Percentiles rank a stretch among this genome's conserved stretches.
Evolutionary conservation across 2,329 filamentous ascomycete genomes (phyloP).

Genomic region (Fusarium lateritium): DNA sequence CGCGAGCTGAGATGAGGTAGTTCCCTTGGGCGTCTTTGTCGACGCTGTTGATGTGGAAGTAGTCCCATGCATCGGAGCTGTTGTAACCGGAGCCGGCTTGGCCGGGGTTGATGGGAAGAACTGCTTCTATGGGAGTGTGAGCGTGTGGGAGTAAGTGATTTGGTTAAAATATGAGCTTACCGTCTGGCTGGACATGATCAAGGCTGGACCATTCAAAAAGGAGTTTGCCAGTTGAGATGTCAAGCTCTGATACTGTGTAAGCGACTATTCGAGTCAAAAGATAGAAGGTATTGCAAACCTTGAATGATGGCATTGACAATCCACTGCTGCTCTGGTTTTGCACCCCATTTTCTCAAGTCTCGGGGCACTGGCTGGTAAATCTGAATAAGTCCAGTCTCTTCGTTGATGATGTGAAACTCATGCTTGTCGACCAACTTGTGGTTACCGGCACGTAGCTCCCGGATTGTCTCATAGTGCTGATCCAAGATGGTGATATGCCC

Average conservation of each 20-base stretch:
- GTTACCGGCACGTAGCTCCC: too few relatives aligned
- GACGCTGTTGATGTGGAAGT: slow-evolving; percentile 72
- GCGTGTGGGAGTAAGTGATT: neutral
- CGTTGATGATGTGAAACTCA: slow-evolving; percentile 68
- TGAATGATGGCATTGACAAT: slow-evolving; percentile 69
- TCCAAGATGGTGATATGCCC: too few relatives aligned
- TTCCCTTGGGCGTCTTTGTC: slow-evolving; percentile 64
- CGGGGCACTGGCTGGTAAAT: slow-evolving; percentile 66
- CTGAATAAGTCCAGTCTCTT: slow-evolving; percentile 67
- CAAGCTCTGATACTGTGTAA: too few relatives aligned
- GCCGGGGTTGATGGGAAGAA: slow-evolving; percentile 63
- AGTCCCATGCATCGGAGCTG: slow-evolving; percentile 63
- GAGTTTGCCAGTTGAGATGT: too few relatives aligned
- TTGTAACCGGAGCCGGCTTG: slow-evolving; percentile 55
- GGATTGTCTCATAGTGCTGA: too few relatives aligned
- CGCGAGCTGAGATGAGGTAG: slow-evolving; percentile 68
- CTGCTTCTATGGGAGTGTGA: slow-evolving; percentile 54
- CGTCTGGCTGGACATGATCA: too few relatives aligned
- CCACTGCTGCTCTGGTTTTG: slow-evolving; percentile 63
- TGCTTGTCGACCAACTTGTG: slow-evolving; percentile 50
- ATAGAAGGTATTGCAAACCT: slow-evolving; percentile 36
- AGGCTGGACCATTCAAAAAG: too few relatives aligned
- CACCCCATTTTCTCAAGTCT: slow-evolving; percentile 58
- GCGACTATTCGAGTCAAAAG: too few relatives aligned
- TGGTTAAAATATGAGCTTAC: too few relatives aligned